Evolutionary conservation across 108 stramenopile species (phyloP).

Genomic region (Mediolabrus comicus): DNA sequence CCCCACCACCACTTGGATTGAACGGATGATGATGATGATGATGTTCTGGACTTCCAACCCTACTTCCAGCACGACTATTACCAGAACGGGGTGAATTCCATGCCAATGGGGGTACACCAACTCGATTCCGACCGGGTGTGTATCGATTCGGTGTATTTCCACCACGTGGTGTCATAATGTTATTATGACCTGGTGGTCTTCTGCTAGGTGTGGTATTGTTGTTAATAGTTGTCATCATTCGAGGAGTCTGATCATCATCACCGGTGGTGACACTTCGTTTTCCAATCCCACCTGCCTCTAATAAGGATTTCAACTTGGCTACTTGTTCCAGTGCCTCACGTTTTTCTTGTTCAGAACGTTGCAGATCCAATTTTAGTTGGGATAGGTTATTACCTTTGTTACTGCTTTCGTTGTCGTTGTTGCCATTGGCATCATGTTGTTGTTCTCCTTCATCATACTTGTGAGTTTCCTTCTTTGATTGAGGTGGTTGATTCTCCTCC

Average conservation of each 20-base stretch:
- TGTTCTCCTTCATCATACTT: not conserved
- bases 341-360: conserved; percentile 12
- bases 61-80: not conserved
- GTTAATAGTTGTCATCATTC: not conserved
- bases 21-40: not conserved
- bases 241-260: not conserved
- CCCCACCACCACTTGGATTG: not conserved
- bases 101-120: not conserved
- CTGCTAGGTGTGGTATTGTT: not conserved
- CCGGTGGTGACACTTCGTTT: no score
- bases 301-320: not conserved
- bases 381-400: not conserved
- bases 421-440: no score
- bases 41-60: not conserved
- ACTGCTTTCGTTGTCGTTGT: not conserved
- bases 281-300: not conserved
- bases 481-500: not conserved
- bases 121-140: not conserved
- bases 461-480: not conserved
- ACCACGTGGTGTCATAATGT: not conserved
- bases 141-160: not conserved
- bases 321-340: conserved; percentile 22
- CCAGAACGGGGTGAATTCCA: not conserved
- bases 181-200: not conserved
- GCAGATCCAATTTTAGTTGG: conserved; percentile 8